Evolutionary conservation across 345 rosid species (phyloP).

Genomic region (Capsella bursapastoris): DNA sequence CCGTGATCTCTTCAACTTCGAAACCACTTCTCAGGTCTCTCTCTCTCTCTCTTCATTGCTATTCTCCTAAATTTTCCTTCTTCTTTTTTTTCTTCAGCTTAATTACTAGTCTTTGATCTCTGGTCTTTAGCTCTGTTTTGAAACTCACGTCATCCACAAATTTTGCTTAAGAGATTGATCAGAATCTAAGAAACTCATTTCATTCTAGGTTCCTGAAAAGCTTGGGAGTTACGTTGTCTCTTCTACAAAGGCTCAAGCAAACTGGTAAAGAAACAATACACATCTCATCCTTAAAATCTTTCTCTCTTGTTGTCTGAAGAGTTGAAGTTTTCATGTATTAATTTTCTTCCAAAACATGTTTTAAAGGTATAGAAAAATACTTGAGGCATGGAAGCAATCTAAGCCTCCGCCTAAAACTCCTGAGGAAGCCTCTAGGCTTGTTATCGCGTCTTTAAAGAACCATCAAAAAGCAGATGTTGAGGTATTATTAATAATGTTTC

Average conservation of each 20-base stretch:
- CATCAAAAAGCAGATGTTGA: slow-evolving; percentile 86
- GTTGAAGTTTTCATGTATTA: neutral
- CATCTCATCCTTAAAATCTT: neutral
- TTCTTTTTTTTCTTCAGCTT: neutral
- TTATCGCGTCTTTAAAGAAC: slow-evolving; percentile 59
- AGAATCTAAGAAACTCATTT: neutral
- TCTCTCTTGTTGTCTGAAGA: neutral
- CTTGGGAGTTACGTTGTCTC: slow-evolving; percentile 73
- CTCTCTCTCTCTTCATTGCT: neutral
- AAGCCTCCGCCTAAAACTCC: slow-evolving; percentile 71
- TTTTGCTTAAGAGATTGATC: slow-evolving; percentile 2
- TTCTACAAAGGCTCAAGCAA: slow-evolving; percentile 87
- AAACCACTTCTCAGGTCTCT: slow-evolving; percentile 75
- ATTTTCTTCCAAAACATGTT: slow-evolving; percentile 29
- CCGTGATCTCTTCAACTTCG: slow-evolving; percentile 72
- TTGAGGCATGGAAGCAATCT: slow-evolving; percentile 80
- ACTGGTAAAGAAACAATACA: slow-evolving; percentile 58
- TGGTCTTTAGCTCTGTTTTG: neutral
- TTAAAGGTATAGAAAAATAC: slow-evolving; percentile 81
- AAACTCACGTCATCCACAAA: slow-evolving; percentile 7
- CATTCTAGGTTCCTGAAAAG: slow-evolving; percentile 70
- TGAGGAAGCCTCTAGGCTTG: slow-evolving; percentile 73
- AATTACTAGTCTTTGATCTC: neutral
- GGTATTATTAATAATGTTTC: slow-evolving; percentile 52
- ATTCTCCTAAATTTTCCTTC: neutral